Conservation (phyloP, 2,329 filamentous ascomycete species). For the Cryphonectria carpinicola region DNA sequence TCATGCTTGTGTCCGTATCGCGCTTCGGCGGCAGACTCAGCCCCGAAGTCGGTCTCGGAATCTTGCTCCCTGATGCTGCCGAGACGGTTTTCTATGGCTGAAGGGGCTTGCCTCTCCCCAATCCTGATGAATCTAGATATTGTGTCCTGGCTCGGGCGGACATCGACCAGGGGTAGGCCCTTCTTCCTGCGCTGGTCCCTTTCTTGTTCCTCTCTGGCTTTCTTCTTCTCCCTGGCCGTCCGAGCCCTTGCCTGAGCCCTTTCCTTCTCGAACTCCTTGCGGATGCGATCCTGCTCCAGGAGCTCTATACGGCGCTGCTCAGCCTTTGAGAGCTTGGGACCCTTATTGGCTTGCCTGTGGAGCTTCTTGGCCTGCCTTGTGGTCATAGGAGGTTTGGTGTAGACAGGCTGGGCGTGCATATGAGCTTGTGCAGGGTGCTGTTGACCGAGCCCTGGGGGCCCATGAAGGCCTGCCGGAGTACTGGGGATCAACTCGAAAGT, state of each 20-base stretch:
- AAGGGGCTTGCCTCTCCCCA: conserved; percentile 33
- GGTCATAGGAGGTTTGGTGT: conserved; percentile 49
- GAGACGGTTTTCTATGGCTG: conserved; percentile 27
- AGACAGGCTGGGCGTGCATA: conserved; percentile 20
- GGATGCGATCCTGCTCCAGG: conserved; percentile 58
- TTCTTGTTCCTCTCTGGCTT: conserved; percentile 55
- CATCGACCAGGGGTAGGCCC: conserved; percentile 57
- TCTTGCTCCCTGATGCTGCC: conserved; percentile 14
- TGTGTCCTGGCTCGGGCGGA: conserved; percentile 60
- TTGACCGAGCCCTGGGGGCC: conserved; percentile 32
- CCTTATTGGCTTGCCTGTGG: conserved; percentile 47
- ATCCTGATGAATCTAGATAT: conserved; percentile 55
- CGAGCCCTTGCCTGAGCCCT: conserved; percentile 53
- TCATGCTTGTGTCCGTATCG: neutral
- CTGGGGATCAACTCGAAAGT: conserved; percentile 34
- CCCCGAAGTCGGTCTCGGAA: conserved; percentile 6
- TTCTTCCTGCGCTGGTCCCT: conserved; percentile 54
- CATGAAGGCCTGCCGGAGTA: conserved; percentile 21
- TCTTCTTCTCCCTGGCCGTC: conserved; percentile 57
- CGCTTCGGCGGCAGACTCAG: neutral
- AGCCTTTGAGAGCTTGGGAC: conserved; percentile 47
- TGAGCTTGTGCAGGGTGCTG: conserved; percentile 3
- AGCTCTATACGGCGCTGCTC: conserved; percentile 47
- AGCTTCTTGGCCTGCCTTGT: conserved; percentile 52
- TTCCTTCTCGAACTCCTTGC: conserved; percentile 55